Percentiles rank a stretch among this genome's conserved stretches.
Evolutionary conservation across 176 grass and related monocot genomes (phyloP).

Genomic region (Oryza officinalis): DNA sequence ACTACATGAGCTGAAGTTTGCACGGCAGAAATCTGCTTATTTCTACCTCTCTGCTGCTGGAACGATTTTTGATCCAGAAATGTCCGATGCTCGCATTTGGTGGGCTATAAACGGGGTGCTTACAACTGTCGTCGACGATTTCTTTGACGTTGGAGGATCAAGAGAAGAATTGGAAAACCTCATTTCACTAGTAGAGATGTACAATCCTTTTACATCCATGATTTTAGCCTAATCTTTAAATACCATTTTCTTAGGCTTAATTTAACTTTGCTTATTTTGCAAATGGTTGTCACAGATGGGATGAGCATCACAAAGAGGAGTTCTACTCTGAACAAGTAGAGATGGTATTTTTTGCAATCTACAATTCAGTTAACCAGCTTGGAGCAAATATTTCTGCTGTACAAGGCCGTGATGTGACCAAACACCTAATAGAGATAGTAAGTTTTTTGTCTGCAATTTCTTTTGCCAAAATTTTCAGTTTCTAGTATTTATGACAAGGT

Average conservation of each 20-base stretch:
- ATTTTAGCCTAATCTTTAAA: background rate
- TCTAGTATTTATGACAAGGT: background rate
- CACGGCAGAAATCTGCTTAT: conserved; percentile 58
- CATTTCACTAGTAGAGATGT: conserved; percentile 57
- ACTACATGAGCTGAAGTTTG: conserved; percentile 59
- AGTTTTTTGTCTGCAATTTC: background rate
- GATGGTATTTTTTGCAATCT: conserved; percentile 56
- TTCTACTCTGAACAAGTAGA: conserved; percentile 58
- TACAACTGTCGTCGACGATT: conserved; percentile 53
- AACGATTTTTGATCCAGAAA: conserved; percentile 50
- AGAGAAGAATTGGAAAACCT: conserved; percentile 59
- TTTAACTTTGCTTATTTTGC: background rate
- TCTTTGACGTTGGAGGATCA: conserved; percentile 65
- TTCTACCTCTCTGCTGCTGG: conserved; percentile 63
- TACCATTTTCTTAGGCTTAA: background rate
- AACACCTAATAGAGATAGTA: conserved; percentile 53
- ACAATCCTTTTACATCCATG: background rate
- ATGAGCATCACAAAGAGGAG: conserved; percentile 38
- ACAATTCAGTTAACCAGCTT: conserved; percentile 47
- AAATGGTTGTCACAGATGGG: conserved; percentile 48
- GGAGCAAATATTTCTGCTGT: conserved; percentile 41
- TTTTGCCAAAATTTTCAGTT: background rate
- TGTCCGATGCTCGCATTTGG: conserved; percentile 59
- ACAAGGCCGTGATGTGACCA: conserved; percentile 42
- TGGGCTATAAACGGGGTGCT: conserved; percentile 62